Evolutionary conservation across 192 early-diverging fungal genomes (phyloP), one percentile per base, ranked within the genome.

Genomic region (Coemansia sp.): DNA sequence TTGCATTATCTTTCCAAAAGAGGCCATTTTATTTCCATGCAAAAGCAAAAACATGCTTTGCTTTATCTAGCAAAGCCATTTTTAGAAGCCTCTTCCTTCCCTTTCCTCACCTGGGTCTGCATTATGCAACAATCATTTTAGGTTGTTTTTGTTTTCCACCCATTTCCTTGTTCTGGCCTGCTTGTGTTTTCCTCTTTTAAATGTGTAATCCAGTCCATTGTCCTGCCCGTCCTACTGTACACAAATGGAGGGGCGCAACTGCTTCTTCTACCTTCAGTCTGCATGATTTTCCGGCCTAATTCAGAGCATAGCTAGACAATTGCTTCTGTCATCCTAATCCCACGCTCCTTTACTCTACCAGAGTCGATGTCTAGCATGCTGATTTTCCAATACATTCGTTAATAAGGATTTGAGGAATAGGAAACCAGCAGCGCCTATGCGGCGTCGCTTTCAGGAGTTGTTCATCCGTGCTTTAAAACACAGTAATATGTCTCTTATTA

Each of bases 71-170:
- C 57, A 59, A 59, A 59, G 57, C 39, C 57, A 59, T 59, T 41
- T 59, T 39, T 59, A 54, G 52, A 54, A 54, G 52, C 52, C 52
- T 54, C 57, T 15, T 59, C 39, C 21, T 53, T n/a, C 0, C 39
- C 39, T 23, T 23, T 38, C 56, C n/a, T 37, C 23, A 11, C 15
- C 39, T 21, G 56, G 26, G 56, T 58, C 26, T 40, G 39, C 56
- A 58, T 58, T 58, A 58, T 58, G 32, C n/a, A 58, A 58, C 56
- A 58, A 58, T 53, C 50, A 21, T 23, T 11, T 23, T 32, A 15
- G 7, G 56, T 40, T 56, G n/a, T 56, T 5, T 56, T 32, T 58
- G 19, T 56, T 37, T 56, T 37, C 21, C 32, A 11, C 47, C 47
- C 47, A 15, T 48, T 0, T 4, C 32, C 32, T 32, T 32, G 32